Evolutionary conservation across 2,329 filamentous ascomycete genomes (phyloP), one percentile per base, ranked within the genome.

Genomic region (Curvularia lunata): DNA sequence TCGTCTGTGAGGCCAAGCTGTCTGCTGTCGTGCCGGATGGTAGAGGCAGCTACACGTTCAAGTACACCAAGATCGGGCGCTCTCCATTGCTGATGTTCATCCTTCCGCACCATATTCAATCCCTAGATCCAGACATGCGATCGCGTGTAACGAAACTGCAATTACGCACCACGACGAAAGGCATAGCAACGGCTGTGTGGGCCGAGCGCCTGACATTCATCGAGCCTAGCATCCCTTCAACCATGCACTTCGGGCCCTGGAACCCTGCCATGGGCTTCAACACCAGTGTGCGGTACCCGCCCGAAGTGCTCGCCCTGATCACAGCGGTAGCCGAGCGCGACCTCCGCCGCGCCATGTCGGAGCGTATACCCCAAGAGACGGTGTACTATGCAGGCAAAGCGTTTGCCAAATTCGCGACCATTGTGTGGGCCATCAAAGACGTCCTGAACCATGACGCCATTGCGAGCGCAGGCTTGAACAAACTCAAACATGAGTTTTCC

Each of bases 301-400:
- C 74, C 1, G 77, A 80, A n/a, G 84, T 86, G 1, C 86, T 88
- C 64, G 73, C 81, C 2, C 79, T 81, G 2, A 89, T 96, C 54
- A 78, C 80, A 34, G 80, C 83, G 1, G 81, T 88, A 8, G 90
- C 91, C 1, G 81, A 83, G n/a, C 84, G 82, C 19, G 95, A 99
- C 74, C 80, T 96, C 0, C 84, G 85, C 0, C 88, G 95, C 76
- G 84, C 92, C 72, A 91, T 97, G 76, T 76, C 81, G n/a, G 79
- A 80, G 0, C 88, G 95, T 70, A 86, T 87, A 5, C 86, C 95
- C 62, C 80, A 91, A 34, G 85, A 94, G 72, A 96, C 92, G 37
- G 93, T 97, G 87, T 98, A 98, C 77, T 97, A 89, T 76, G 91
- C 90, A 66, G 95, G 95, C 66, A 98, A 82, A 63, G 72, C 73